Conservation (phyloP, 2,329 filamentous ascomycete genomes). For the Alternaria infectoria region DNA sequence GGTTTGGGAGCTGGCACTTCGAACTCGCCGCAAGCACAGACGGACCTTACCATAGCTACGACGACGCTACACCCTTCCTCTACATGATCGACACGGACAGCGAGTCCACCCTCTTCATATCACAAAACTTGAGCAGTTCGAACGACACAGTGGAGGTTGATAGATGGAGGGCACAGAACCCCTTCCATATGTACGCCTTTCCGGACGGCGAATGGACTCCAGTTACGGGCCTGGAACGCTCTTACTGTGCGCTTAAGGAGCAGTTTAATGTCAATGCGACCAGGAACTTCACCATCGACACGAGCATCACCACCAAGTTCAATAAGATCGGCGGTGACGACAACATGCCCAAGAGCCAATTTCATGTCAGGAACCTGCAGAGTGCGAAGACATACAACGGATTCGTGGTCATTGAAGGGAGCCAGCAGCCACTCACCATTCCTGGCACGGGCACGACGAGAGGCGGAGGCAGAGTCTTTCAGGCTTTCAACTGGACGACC, state of each 20-base stretch:
- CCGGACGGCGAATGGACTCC: constrained; percentile 62
- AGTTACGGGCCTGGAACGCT: constrained; percentile 74
- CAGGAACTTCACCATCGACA: constrained; percentile 61
- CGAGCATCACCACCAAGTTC: constrained; percentile 71
- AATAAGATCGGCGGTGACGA: constrained; percentile 66
- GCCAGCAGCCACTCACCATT: constrained; percentile 58
- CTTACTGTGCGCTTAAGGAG: constrained; percentile 78
- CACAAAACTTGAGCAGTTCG: constrained; percentile 69
- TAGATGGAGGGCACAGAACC: constrained; percentile 61
- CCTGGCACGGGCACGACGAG: constrained; percentile 55
- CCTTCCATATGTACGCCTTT: constrained; percentile 79
- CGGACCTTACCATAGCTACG: constrained; percentile 72
- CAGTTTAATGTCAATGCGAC: constrained; percentile 69
- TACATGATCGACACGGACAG: constrained; percentile 86
- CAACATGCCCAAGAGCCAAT: constrained; percentile 76
- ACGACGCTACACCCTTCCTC: constrained; percentile 64
- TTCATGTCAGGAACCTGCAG: constrained; percentile 80
- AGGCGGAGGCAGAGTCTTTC: constrained; percentile 79
- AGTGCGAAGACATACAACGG: constrained; percentile 73
- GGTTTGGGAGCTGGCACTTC: constrained; percentile 75
- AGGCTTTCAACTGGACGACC: constrained; percentile 75
- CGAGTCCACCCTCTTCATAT: constrained; percentile 77
- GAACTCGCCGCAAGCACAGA: constrained; percentile 85
- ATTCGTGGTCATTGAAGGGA: constrained; percentile 70
- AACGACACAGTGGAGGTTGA: constrained; percentile 57